Evolutionary conservation across 1,284 basidiomycete species (phyloP).

Genomic region (Marasmius tenuissimus): DNA sequence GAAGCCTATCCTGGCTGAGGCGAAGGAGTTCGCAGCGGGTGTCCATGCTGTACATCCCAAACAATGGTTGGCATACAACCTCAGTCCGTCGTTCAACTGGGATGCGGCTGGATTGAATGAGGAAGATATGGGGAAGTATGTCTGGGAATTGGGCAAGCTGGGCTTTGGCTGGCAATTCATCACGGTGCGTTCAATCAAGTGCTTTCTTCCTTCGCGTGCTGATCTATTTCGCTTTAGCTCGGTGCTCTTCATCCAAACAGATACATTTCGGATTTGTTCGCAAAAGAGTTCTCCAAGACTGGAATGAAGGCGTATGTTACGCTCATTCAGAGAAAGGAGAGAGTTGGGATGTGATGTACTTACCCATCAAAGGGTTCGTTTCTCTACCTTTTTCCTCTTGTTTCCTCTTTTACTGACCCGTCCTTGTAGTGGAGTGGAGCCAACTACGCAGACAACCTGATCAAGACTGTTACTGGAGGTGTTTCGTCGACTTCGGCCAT

Average conservation of each 20-base stretch:
- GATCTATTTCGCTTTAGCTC: constrained; percentile 53
- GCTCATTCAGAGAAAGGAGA: constrained; percentile 80
- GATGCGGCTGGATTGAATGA: constrained; percentile 89
- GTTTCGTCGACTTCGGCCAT: constrained; percentile 95
- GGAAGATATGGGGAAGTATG: constrained; percentile 86
- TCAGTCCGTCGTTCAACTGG: constrained; percentile 93
- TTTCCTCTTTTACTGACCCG: constrained; percentile 9
- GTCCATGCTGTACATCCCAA: constrained; percentile 81
- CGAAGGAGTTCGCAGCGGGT: constrained; percentile 85
- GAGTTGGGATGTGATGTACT: constrained; percentile 90
- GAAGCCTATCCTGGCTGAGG: constrained; percentile 92
- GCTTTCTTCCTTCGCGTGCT: constrained; percentile 2
- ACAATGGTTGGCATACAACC: constrained; percentile 94
- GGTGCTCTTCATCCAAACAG: constrained; percentile 96
- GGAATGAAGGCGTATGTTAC: constrained; percentile 93
- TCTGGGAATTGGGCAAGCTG: constrained; percentile 95
- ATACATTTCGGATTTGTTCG: constrained; percentile 95
- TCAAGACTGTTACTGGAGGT: constrained; percentile 95
- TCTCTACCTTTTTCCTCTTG: not conserved
- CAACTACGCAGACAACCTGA: constrained; percentile 87
- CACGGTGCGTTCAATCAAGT: constrained; percentile 59
- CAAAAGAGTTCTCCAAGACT: constrained; percentile 83
- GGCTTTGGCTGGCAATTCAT: constrained; percentile 99
- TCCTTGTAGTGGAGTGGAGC: constrained; percentile 84
- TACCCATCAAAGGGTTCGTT: constrained; percentile 76